Conservation (phyloP, 1,284 basidiomycete genomes). For the Pseudomicrostroma phylloplanum region DNA sequence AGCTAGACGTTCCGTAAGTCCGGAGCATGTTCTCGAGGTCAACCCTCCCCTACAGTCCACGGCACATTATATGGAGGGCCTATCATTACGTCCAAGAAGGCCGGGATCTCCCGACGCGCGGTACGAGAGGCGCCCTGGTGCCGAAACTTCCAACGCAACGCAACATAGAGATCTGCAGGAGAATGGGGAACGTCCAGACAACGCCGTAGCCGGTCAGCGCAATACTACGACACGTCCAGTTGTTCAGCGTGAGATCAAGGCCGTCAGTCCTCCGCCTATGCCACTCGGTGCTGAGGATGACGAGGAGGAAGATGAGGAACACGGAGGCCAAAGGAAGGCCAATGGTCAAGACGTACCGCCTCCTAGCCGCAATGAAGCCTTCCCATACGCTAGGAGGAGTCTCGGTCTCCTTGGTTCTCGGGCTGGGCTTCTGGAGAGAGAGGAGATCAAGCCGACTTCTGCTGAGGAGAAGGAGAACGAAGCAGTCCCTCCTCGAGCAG, state of each 20-base stretch:
- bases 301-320: neutral
- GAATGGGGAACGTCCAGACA: neutral
- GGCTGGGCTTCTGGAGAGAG: too few species aligned
- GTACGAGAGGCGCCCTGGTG: neutral
- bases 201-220: neutral
- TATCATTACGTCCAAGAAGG: too few species aligned
- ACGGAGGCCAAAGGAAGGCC: neutral
- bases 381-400: neutral
- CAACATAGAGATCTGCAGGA: neutral
- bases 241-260: neutral
- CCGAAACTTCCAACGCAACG: neutral
- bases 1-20: neutral
- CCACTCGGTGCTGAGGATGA: conserved; percentile 2
- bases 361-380: neutral
- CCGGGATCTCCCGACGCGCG: neutral
- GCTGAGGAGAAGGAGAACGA: conserved; percentile 7
- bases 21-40: neutral
- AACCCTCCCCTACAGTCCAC: neutral
- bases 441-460: neutral
- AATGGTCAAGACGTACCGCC: neutral
- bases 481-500: neutral
- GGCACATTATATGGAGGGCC: neutral
- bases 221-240: too few species aligned
- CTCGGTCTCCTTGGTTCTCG: neutral
- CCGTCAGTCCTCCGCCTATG: neutral